Percentiles rank a stretch among this genome's conserved stretches.
These are phyloP conservation scores for Delonix regia DNA, from an alignment of 306 rosid genomes.

Conservation along the genomic window DNA sequence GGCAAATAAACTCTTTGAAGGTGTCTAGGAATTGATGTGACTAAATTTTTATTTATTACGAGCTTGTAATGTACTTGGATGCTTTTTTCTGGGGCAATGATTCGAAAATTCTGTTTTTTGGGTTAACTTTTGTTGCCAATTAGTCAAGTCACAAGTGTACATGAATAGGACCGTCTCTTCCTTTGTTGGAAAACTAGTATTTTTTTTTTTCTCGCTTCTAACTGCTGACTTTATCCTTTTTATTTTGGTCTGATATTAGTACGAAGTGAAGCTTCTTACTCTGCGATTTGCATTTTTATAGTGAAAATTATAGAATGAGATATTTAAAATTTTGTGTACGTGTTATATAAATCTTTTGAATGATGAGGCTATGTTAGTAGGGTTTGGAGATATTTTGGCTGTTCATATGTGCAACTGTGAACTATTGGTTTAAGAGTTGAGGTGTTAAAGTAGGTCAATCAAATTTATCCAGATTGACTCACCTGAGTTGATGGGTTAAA, in stretches of 20 bases:
- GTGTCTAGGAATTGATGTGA: conserved; percentile 42
- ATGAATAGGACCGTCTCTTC: conserved; percentile 28
- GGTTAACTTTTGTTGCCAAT: conserved; percentile 24
- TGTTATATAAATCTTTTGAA: neutral
- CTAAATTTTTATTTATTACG: conserved; percentile 22
- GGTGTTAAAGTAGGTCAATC: too few species aligned
- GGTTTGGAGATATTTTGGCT: neutral
- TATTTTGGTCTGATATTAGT: neutral
- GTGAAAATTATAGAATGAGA: neutral
- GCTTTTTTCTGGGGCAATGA: conserved; percentile 24
- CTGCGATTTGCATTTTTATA: neutral
- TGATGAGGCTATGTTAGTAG: neutral
- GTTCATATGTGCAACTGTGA: neutral
- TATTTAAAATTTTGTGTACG: neutral
- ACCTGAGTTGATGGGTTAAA: too few species aligned
- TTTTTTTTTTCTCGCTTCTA: neutral
- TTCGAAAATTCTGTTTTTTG: conserved; percentile 35
- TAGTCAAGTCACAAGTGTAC: neutral
- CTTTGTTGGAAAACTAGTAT: conserved; percentile 20
- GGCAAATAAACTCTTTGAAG: conserved; percentile 50
- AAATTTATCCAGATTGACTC: too few species aligned
- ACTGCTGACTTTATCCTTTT: neutral
- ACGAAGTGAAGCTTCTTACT: neutral
- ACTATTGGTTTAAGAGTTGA: too few species aligned
- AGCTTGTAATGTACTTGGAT: conserved; percentile 36